Evolutionary conservation across 2,329 filamentous ascomycete species (phyloP).

Genomic region (Diaporthe humulicola): DNA sequence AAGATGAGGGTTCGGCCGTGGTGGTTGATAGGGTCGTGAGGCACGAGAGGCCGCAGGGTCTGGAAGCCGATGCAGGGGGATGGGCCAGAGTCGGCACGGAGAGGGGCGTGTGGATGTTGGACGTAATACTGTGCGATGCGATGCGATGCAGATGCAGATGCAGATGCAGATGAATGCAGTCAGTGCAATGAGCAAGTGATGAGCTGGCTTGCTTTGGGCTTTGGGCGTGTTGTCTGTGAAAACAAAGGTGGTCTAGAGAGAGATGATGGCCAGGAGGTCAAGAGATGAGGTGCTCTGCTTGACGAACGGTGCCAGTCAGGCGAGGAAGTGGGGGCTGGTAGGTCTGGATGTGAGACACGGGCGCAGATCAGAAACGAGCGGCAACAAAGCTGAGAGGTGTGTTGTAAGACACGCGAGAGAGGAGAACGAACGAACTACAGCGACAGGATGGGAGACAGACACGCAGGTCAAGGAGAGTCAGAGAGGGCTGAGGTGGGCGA

Average conservation of each 20-base stretch:
- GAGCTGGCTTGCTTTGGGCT: conserved; percentile 6
- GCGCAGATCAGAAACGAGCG: conserved; percentile 34
- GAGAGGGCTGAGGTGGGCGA: conserved; percentile 22
- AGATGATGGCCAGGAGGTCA: not conserved
- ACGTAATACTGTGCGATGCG: conserved; percentile 4
- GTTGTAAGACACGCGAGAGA: conserved; percentile 25
- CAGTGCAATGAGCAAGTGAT: conserved; percentile 22
- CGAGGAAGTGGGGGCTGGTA: conserved; percentile 6
- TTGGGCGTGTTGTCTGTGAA: conserved; percentile 12
- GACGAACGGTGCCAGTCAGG: conserved; percentile 6
- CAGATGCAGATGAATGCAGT: not conserved
- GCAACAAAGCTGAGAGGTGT: not conserved
- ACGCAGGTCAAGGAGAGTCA: not conserved
- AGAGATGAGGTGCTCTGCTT: conserved; percentile 16
- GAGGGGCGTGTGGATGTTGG: conserved; percentile 36
- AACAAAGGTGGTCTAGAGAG: not conserved
- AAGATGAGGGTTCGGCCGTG: conserved; percentile 20
- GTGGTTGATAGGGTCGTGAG: conserved; percentile 31
- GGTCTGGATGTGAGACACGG: conserved; percentile 26
- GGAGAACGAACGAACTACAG: conserved; percentile 13
- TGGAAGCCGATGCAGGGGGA: conserved; percentile 32
- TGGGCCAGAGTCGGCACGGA: conserved; percentile 33
- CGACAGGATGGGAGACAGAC: conserved; percentile 7
- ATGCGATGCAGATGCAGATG: conserved; percentile 20
- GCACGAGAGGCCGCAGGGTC: conserved; percentile 32